Conservation (phyloP, 495 filamentous ascomycete genomes). For the Lindgomyces ingoldianus region DNA sequence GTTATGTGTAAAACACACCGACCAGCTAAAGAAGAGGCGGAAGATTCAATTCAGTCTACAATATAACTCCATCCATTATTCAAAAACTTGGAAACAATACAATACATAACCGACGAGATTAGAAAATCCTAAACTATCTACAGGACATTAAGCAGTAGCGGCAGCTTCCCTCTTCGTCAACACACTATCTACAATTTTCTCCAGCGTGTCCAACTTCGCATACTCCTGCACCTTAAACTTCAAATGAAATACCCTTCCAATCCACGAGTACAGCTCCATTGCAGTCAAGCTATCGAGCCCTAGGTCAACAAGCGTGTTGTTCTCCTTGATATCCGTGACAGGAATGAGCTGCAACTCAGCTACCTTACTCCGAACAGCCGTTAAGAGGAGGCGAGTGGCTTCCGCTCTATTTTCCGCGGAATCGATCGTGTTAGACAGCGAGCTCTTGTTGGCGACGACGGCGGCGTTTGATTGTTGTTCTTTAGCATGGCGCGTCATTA, state of each 20-base stretch:
- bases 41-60: too few species aligned
- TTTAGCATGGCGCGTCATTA: neutral
- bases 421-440: neutral
- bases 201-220: neutral
- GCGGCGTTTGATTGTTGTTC: neutral
- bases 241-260: neutral
- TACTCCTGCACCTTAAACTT: neutral
- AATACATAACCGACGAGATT: neutral
- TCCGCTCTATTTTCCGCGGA: neutral
- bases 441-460: neutral
- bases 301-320: neutral
- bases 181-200: neutral
- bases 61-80: neutral
- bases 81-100: neutral
- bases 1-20: neutral
- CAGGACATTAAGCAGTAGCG: neutral
- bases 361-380: neutral
- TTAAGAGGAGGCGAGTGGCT: neutral
- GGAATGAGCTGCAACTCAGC: neutral
- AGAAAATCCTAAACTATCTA: neutral
- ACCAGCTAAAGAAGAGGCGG: too few species aligned
- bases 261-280: neutral
- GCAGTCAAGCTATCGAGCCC: neutral
- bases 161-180: neutral
- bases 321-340: neutral